Base-by-base conservation (phyloP, 2,329 filamentous ascomycete species). In the Chaetomium sp. region DNA sequence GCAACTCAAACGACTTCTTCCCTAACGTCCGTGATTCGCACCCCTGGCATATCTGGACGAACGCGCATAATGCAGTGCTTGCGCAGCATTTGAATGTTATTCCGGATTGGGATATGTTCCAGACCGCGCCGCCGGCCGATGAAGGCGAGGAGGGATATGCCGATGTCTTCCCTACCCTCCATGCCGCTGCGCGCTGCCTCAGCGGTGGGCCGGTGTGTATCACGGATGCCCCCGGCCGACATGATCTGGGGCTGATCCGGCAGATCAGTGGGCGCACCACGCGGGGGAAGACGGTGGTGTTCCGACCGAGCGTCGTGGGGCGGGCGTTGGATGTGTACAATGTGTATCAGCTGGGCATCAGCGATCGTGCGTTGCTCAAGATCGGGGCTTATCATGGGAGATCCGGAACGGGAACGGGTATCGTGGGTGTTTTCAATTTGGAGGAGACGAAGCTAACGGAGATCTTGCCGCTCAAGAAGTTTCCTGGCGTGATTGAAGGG, bases 151-250 rank as follows among this genome's bases (percentile, higher is more conserved):
- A 42, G 2, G 10, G 12, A 11, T n/a, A 8, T 35, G n/a, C 74
- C 1, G 80, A 84, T 58, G 73, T 77, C 32, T 95, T 89, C 68
- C 88, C 87, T 0, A 81, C 80, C 0, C 95, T 94, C 67, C 94
- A 99, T 64, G 94, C 89, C 4, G 92, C 94, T 1, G 91, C 91
- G 1, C 81, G 94, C 47, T 95, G 90, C 69, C 77, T 99, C 8
- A 91, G 87, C 48, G 94, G 94, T 7, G 94, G 94, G 0, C 94
- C 92, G 0, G 87, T 99, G 42, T 96, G 95, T 65, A 91, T 99
- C 68, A 97, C 92, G 0, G 94, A 99, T 70, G 80, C 84, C 0
- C 92, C 92, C 0, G 91, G 90, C 0, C 74, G 89, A 57, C 90
- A 97, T 69, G 80, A 96, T 65, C 66, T 91, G 35, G 71, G 78